These are phyloP conservation scores for Grammothele lineata DNA, from an alignment of 768 basidiomycete genomes.

Conservation along the genomic window DNA sequence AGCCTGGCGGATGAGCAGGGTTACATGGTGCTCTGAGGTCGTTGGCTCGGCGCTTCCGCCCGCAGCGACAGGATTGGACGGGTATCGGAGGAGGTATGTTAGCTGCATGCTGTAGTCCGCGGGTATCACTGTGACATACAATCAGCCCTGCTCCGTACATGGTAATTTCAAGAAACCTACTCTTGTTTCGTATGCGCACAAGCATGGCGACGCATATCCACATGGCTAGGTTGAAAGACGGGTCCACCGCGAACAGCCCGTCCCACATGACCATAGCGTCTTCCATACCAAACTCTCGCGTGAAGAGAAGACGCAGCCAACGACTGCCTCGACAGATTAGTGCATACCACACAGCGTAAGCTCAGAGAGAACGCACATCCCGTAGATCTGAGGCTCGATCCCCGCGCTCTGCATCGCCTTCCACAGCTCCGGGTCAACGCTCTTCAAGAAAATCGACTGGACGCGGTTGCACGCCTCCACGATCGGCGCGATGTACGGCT, in stretches of 20 bases:
- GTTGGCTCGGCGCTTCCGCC: constrained; percentile 12
- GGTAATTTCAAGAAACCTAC: constrained; percentile 61
- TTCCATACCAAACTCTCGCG: constrained; percentile 80
- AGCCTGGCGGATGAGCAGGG: constrained; percentile 81
- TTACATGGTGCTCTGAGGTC: constrained; percentile 46
- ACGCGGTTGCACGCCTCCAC: constrained; percentile 78
- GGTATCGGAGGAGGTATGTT: constrained; percentile 83
- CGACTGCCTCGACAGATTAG: constrained; percentile 49
- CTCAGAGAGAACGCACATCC: constrained; percentile 59
- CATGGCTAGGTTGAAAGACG: constrained; percentile 69
- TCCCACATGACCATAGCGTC: constrained; percentile 94
- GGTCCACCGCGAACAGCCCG: constrained; percentile 85
- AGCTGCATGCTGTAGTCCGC: constrained; percentile 86
- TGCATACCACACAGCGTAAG: too few relatives aligned
- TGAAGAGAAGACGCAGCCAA: constrained; percentile 91
- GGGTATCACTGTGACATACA: constrained; percentile 58
- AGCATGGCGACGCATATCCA: constrained; percentile 96
- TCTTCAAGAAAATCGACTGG: constrained; percentile 67
- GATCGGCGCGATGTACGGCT: constrained; percentile 79
- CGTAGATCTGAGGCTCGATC: constrained; percentile 95
- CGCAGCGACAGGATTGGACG: constrained; percentile 40
- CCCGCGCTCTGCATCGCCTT: constrained; percentile 70
- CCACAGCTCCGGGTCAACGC: constrained; percentile 77
- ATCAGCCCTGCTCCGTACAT: constrained; percentile 6
- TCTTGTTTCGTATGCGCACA: constrained; percentile 83